Base-by-base conservation (phyloP, 2,329 filamentous ascomycete species). In the Pseudopithomyces chartarum region DNA sequence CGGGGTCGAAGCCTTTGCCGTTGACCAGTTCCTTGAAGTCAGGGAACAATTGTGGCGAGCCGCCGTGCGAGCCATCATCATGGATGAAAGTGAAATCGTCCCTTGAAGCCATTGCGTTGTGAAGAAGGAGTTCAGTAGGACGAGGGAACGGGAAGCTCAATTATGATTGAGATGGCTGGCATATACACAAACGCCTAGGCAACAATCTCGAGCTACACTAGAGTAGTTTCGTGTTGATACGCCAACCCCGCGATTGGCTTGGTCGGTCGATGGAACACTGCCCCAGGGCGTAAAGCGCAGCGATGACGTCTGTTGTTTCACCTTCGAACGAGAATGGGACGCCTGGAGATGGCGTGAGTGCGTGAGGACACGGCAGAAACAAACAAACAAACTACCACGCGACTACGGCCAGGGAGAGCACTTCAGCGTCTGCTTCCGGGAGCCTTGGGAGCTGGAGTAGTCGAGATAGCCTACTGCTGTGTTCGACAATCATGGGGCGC, bases 1-100 rank as follows among this genome's bases (percentile, higher is more conserved):
- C 76, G 36, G 77, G 65, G 57, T 79, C 76, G 17, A 71, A 71
- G 11, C 64, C 65, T 47, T 70, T 73, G 40, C 65, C 75, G n/a
- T 73, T 72, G 1, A 67, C 75, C 43, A 73, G 47, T 7, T 71
- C 56, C 44, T 70, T 62, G 45, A 73, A 73, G 44, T 75, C 69
- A 49, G 74, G 66, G 56, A 75, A 78, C 45, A 79, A 69, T 47
- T 70, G 47, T 23, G 54, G 50, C 15, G 59, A 64, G 19, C 56
- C 59, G 19, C 56, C 59, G 6, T 29, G 55, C 39, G 44, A n/a
- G 38, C 49, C 47, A 11, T 61, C 57, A 34, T 63, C 54, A 44
- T 73, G 67, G 33, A 75, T 58, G 43, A 75, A 61, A 3, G 70
- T 73, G 58, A 76, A 76, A 12, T 66, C 66, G 50, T 76, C 73